Evolutionary conservation across 2,329 filamentous ascomycete species (phyloP).

Genomic region (Zalaria sp.): DNA sequence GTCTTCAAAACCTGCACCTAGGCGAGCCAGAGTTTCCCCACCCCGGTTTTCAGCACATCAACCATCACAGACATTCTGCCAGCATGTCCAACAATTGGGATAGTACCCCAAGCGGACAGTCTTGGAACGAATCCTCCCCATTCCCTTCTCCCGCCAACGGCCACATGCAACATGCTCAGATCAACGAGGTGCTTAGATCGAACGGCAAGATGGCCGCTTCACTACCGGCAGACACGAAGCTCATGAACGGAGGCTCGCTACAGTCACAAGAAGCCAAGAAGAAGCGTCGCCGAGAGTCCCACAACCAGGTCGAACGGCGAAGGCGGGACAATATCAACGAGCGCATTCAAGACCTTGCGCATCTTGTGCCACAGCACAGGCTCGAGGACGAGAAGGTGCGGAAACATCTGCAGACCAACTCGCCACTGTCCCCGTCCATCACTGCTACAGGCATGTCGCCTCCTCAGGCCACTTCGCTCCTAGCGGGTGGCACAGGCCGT

Average conservation of each 20-base stretch:
- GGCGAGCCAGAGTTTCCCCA: conserved; percentile 39
- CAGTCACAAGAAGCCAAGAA: conserved; percentile 90
- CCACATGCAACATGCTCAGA: conserved; percentile 57
- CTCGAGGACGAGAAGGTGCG: conserved; percentile 94
- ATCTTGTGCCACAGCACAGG: conserved; percentile 79
- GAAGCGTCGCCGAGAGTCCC: conserved; percentile 78
- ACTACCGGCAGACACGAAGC: conserved; percentile 66
- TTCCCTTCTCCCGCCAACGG: conserved; percentile 69
- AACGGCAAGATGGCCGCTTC: conserved; percentile 44
- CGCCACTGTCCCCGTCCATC: conserved; percentile 72
- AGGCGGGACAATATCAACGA: conserved; percentile 98
- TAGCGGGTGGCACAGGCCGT: conserved; percentile 72
- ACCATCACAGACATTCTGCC: conserved; percentile 48
- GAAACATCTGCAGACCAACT: conserved; percentile 87
- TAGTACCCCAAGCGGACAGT: conserved; percentile 62
- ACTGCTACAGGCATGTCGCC: conserved; percentile 53
- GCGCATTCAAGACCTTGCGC: conserved; percentile 89
- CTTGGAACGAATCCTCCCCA: conserved; percentile 69
- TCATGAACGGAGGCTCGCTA: conserved; percentile 19
- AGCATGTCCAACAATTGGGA: conserved; percentile 83
- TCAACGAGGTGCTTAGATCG: conserved; percentile 72
- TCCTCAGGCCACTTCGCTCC: conserved; percentile 71
- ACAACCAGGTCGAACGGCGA: conserved; percentile 90
- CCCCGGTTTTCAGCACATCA: conserved; percentile 19
- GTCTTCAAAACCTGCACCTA: conserved; percentile 58